Conservation (phyloP, 169 alveolate species). For the Eimeria tenella region DNA sequence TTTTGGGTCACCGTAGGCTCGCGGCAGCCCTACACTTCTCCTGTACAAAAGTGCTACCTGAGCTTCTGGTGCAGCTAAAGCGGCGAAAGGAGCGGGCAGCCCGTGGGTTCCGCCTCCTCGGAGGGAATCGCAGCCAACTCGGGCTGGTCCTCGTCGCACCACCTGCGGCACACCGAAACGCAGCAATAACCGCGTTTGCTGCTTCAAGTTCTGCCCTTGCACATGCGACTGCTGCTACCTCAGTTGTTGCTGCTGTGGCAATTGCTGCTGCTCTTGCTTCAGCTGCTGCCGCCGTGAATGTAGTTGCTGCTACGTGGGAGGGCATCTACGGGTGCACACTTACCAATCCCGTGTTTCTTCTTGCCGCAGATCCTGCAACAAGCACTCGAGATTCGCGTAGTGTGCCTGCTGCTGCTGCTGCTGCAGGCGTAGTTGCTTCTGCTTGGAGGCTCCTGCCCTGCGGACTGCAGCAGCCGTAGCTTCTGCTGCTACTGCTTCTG, state of each 20-base stretch:
- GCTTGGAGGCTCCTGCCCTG: neutral
- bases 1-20: too few species aligned
- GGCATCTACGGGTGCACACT: neutral
- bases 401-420: neutral
- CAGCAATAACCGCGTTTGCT: neutral
- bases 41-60: too few species aligned
- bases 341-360: neutral
- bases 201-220: neutral
- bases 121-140: conserved; percentile 28
- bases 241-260: neutral
- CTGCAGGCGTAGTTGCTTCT: neutral
- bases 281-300: neutral
- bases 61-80: neutral
- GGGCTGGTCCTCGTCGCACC: conserved; percentile 6
- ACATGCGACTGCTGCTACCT: neutral
- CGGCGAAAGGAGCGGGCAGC: neutral
- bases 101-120: neutral
- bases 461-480: conserved; percentile 43
- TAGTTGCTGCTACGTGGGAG: neutral
- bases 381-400: neutral
- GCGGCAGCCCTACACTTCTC: too few species aligned
- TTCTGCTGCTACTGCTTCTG: neutral
- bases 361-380: conserved; percentile 30
- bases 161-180: neutral
- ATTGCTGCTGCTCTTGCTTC: neutral